Percentiles rank a stretch among this genome's conserved stretches.
Conservation (phyloP, 2,329 filamentous ascomycete species). For the Xylaria sp. region DNA sequence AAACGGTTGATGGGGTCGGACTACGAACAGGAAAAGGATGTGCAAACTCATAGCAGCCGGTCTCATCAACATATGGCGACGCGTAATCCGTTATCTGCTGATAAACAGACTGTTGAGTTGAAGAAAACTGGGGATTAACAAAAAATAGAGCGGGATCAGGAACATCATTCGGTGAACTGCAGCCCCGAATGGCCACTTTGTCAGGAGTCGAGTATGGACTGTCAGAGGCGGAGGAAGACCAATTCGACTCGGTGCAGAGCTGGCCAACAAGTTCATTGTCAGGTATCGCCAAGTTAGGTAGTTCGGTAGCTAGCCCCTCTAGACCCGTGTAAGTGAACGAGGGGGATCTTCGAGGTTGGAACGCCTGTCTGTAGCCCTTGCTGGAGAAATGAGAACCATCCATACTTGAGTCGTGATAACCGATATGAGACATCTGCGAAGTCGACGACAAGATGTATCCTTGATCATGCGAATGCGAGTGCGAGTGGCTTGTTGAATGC, state of each 20-base stretch:
- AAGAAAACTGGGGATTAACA: constrained; percentile 25
- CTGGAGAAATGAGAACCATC: constrained; percentile 23
- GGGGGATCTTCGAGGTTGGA: constrained; percentile 30
- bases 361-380: constrained; percentile 22
- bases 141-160: constrained; percentile 24
- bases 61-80: constrained; percentile 36
- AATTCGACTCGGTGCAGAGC: constrained; percentile 36
- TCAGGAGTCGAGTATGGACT: constrained; percentile 44
- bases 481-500: constrained; percentile 7
- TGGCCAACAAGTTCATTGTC: constrained; percentile 31
- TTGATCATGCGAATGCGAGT: constrained; percentile 4
- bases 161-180: constrained; percentile 24
- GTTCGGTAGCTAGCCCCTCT: constrained; percentile 14
- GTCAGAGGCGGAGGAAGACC: constrained; percentile 43
- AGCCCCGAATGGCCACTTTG: constrained; percentile 16
- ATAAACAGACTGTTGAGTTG: constrained; percentile 32
- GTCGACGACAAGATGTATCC: constrained; percentile 23
- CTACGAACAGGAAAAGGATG: constrained; percentile 44
- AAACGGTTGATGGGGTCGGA: constrained; percentile 42
- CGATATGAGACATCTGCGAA: constrained; percentile 20
- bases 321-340: constrained; percentile 28
- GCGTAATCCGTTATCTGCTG: constrained; percentile 33
- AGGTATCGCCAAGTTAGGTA: constrained; percentile 32
- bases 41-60: constrained; percentile 31
- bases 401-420: constrained; percentile 25